Conservation (phyloP, 805 yeast species). For the Ogataea wickerhamii region DNA sequence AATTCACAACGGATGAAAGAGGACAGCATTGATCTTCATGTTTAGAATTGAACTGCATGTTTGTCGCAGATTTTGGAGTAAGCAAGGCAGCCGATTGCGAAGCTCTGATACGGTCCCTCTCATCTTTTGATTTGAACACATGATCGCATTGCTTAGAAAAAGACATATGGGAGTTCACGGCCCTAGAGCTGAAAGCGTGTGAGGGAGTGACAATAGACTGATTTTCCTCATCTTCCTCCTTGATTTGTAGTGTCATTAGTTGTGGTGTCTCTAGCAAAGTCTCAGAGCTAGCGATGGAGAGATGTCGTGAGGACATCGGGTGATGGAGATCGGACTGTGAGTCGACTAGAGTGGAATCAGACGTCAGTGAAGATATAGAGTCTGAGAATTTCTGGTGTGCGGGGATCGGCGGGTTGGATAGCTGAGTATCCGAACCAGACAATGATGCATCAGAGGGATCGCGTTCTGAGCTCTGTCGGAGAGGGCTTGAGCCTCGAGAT, state of each 20-base stretch:
- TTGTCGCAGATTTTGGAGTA: neutral
- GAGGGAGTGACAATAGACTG: too few species aligned
- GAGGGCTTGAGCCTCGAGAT: constrained; percentile 1
- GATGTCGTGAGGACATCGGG: constrained; percentile 5
- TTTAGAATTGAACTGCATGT: constrained; percentile 6
- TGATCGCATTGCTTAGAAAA: too few species aligned
- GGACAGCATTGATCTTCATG: constrained; percentile 3
- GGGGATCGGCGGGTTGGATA: neutral
- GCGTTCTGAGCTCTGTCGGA: neutral
- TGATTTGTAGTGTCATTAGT: constrained; percentile 14
- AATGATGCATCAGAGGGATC: neutral
- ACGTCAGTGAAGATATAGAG: constrained; percentile 20
- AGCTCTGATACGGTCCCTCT: neutral
- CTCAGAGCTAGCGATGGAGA: constrained; percentile 21
- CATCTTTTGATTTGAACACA: too few species aligned
- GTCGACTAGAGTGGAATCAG: constrained; percentile 21
- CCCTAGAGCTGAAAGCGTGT: too few species aligned
- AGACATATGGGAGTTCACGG: too few species aligned
- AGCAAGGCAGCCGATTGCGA: neutral
- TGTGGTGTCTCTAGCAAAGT: constrained; percentile 20
- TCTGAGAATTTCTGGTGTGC: constrained; percentile 17
- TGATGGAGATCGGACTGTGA: constrained; percentile 2
- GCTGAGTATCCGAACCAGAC: neutral
- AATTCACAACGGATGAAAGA: neutral
- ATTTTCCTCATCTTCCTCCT: constrained; percentile 19